Evolutionary conservation across 2,329 filamentous ascomycete genomes (phyloP), one percentile per base, ranked within the genome.

Genomic region (Apiospora koreana): DNA sequence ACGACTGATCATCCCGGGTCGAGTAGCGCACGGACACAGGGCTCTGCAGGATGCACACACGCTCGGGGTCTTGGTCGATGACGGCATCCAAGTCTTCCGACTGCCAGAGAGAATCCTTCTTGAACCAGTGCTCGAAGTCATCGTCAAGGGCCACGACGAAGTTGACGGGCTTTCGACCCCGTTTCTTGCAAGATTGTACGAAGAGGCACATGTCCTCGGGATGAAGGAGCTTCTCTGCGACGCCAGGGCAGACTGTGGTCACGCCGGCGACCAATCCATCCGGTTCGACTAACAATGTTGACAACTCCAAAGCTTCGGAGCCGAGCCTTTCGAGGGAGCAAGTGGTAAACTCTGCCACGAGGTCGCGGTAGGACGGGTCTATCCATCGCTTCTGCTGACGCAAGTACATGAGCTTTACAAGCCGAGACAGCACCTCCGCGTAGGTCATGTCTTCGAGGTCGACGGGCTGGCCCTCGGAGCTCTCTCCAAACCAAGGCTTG

Each of bases 81-180:
- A 99, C 94, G 68, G 96, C 95, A 78, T 96, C 95, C 12, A 99
- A 86, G 78, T 99, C 96, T 83, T 99, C 96, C 0, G 95, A 98
- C 83, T 99, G 96, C 96, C 96, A 99, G 7, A 99, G 88, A 1
- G 96, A 98, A 81, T 99, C 96, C 86, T 99, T 99, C 91, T 99
- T 99, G 92, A 99, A 99, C 86, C 94, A 99, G 83, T 97, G 97
- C 80, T 99, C 96, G 75, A 99, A 99, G 80, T 95, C 97, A 73
- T 97, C 94, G 77, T 99, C 96, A n/a, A 99, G 87, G 21, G 92
- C 87, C 5, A 96, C 96, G 42, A 99, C 94, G 80, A 99, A 99
- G 0, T 95, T 96, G 41, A 97, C 93, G 2, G 96, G 96, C 88
- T 99, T 99, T 86, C 98, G 96, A 46, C 92, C 93, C 62, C 93